phyloP scores from a whole-genome alignment of 306 rosid species.

The Sechiopsis laciniata region DNA sequence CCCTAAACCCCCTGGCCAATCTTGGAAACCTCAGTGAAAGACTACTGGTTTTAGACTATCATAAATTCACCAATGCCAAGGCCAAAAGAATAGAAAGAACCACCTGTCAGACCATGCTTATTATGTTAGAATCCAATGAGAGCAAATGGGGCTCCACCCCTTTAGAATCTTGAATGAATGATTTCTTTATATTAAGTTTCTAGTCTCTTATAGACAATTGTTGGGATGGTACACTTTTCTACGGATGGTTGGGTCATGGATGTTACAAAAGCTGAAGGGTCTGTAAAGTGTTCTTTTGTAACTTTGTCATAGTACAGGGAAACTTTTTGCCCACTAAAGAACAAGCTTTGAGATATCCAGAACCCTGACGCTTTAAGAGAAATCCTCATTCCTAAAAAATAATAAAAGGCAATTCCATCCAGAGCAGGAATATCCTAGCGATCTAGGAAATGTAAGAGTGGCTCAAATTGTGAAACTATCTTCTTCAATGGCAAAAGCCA shows the following conservation, averaged over 20 bases:
- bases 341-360: background rate
- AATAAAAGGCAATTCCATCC: background rate
- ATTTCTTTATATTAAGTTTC: background rate
- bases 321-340: constrained; percentile 1
- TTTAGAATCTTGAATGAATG: background rate
- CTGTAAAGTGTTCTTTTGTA: background rate
- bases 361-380: background rate
- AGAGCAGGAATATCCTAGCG: background rate
- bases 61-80: background rate
- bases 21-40: too few relatives aligned
- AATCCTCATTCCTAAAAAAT: background rate
- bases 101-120: background rate
- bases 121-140: background rate
- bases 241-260: background rate
- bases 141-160: background rate
- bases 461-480: background rate
- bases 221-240: background rate
- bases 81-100: background rate
- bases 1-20: too few relatives aligned
- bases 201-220: background rate
- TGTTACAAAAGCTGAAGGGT: background rate
- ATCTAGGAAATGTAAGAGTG: background rate
- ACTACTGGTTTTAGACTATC: background rate
- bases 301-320: background rate
- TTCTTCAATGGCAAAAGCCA: background rate